Conservation (phyloP, 805 yeast genomes). For the Blastobotrys chiropterorum region DNA sequence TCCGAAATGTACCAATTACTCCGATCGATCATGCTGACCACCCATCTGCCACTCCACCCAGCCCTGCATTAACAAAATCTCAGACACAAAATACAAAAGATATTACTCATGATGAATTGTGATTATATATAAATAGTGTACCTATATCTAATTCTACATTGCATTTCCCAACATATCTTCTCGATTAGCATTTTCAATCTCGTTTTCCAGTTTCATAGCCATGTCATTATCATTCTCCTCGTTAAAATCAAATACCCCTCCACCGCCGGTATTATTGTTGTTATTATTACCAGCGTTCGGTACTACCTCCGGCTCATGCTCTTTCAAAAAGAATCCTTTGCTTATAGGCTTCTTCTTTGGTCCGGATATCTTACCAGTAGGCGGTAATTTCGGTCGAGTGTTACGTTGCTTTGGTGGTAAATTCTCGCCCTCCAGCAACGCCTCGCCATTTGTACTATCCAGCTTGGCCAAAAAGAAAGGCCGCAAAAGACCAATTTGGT, state of each 20-base stretch:
- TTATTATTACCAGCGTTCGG: not conserved
- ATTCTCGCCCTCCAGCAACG: conserved; percentile 69
- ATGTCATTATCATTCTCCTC: conserved; percentile 7
- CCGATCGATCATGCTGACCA: not conserved
- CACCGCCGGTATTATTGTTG: too few species aligned
- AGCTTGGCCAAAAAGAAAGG: conserved; percentile 42
- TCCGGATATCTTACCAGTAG: conserved; percentile 75
- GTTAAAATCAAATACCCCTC: not conserved
- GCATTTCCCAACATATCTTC: not conserved
- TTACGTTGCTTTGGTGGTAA: conserved; percentile 73
- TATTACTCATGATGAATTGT: not conserved
- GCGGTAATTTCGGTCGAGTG: conserved; percentile 76
- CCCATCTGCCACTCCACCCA: not conserved
- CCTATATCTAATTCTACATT: not conserved
- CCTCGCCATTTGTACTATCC: conserved; percentile 21
- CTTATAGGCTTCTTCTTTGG: conserved; percentile 45
- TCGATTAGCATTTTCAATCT: conserved; percentile 4
- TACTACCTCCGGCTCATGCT: not conserved
- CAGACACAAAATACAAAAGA: not conserved
- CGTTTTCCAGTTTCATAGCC: conserved; percentile 4
- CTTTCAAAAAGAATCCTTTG: conserved; percentile 19
- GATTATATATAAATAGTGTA: not conserved
- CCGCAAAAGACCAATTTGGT: conserved; percentile 51
- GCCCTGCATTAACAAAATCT: not conserved
- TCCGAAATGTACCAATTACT: not conserved